These are phyloP conservation scores for Microbotryum silenes-acaulis DNA, from an alignment of 1,284 basidiomycete species.

Conservation along the genomic window DNA sequence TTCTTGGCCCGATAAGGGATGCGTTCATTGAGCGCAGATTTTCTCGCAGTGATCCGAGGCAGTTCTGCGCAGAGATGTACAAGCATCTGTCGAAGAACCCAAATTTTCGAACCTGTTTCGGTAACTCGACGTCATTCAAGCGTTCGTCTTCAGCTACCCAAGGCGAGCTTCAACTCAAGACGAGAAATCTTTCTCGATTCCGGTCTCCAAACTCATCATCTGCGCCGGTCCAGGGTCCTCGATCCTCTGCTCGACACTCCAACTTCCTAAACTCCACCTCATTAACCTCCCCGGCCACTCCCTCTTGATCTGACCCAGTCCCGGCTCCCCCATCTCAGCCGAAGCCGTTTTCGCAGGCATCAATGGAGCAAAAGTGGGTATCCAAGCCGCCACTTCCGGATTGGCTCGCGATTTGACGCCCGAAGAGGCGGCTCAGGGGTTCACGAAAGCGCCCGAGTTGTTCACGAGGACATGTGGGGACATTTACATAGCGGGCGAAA, in stretches of 20 bases:
- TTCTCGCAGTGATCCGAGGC: constrained; percentile 15
- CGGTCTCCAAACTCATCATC: constrained; percentile 14
- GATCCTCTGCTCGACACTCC: constrained; percentile 10
- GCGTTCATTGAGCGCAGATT: not conserved
- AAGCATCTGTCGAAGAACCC: not conserved
- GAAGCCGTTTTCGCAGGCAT: constrained; percentile 29
- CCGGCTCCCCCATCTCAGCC: constrained; percentile 1
- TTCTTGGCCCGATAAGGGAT: too few relatives aligned
- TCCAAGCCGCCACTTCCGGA: constrained; percentile 20
- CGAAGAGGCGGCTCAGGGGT: constrained; percentile 17
- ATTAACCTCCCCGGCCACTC: constrained; percentile 28
- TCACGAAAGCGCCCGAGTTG: constrained; percentile 21
- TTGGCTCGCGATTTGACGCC: constrained; percentile 12
- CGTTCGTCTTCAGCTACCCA: not conserved
- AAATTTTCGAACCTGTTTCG: constrained; percentile 18
- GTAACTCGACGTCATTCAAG: not conserved
- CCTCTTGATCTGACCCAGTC: constrained; percentile 22
- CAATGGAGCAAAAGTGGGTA: constrained; percentile 15
- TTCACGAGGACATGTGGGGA: constrained; percentile 18
- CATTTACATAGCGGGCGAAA: constrained; percentile 30
- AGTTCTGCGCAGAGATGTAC: constrained; percentile 20
- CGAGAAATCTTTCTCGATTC: not conserved
- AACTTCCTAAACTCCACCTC: constrained; percentile 15
- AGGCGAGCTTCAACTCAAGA: not conserved
- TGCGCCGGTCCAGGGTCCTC: constrained; percentile 28